Evolutionary conservation across 768 basidiomycete genomes (phyloP).

Genomic region (Coprinopsis cinerea): DNA sequence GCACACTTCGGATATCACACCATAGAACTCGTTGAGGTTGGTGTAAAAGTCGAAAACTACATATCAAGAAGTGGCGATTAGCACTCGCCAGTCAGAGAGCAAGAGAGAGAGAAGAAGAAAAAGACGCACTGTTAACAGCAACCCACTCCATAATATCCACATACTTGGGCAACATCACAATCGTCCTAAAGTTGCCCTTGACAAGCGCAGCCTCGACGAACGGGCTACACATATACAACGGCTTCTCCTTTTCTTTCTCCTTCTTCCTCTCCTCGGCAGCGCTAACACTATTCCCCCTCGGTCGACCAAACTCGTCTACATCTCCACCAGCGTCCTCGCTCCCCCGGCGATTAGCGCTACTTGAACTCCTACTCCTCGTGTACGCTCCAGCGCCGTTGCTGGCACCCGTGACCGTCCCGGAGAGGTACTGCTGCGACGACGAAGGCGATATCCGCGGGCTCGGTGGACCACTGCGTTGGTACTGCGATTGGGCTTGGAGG

Average conservation of each 20-base stretch:
- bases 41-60: constrained; percentile 96
- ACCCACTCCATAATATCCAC: constrained; percentile 97
- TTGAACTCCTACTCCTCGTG: neutral
- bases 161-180: constrained; percentile 93
- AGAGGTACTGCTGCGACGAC: constrained; percentile 1
- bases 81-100: neutral
- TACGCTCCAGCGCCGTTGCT: neutral
- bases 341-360: constrained; percentile 3
- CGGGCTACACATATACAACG: constrained; percentile 87
- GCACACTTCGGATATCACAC: constrained; percentile 88
- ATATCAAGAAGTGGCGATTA: neutral
- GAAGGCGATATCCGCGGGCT: constrained; percentile 29
- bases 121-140: constrained; percentile 78
- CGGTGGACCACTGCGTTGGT: too few relatives aligned
- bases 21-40: constrained; percentile 96
- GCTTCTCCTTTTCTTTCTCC: constrained; percentile 33
- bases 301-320: too few relatives aligned
- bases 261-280: too few relatives aligned
- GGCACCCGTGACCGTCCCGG: too few relatives aligned
- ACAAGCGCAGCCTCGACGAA: constrained; percentile 95
- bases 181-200: constrained; percentile 98
- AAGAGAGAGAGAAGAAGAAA: neutral
- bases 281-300: too few relatives aligned
- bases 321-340: constrained; percentile 1
- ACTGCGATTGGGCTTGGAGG: constrained; percentile 8